phyloP scores from a whole-genome alignment of 148 eudicot genomes.

The Rhododendron vialii region DNA sequence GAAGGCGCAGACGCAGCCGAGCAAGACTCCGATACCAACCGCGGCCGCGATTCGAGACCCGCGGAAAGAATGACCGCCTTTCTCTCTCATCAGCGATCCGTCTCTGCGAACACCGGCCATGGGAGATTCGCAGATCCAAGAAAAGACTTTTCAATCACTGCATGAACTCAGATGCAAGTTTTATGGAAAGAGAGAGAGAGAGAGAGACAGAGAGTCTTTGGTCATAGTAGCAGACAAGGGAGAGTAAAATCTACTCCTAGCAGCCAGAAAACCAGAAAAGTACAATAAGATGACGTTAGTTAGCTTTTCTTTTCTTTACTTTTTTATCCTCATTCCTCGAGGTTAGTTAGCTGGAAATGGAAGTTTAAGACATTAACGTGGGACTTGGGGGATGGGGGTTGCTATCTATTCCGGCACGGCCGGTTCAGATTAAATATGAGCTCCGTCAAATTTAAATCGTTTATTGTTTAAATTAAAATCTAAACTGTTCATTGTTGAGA shows the following conservation, averaged over 20 bases:
- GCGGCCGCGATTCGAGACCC: slow-evolving; percentile 18
- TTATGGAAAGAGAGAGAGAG: background rate
- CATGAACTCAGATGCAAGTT: background rate
- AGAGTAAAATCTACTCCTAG: background rate
- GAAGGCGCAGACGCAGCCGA: slow-evolving; percentile 22
- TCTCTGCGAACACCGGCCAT: slow-evolving; percentile 14
- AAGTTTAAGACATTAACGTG: too few species aligned
- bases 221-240: background rate
- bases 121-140: background rate
- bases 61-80: background rate
- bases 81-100: slow-evolving; percentile 15
- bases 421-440: too few species aligned
- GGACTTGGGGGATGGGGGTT: too few species aligned
- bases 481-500: too few species aligned
- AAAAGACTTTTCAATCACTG: background rate
- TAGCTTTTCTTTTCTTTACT: too few species aligned
- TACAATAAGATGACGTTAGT: background rate
- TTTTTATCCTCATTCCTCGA: too few species aligned
- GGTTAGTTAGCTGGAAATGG: background rate
- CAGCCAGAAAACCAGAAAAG: background rate
- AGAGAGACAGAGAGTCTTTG: background rate
- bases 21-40: slow-evolving; percentile 8
- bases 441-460: too few species aligned
- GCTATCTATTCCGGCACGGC: too few species aligned
- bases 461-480: too few species aligned